Conservation (phyloP, 495 filamentous ascomycete species). For the Schizothecium vesticola region DNA sequence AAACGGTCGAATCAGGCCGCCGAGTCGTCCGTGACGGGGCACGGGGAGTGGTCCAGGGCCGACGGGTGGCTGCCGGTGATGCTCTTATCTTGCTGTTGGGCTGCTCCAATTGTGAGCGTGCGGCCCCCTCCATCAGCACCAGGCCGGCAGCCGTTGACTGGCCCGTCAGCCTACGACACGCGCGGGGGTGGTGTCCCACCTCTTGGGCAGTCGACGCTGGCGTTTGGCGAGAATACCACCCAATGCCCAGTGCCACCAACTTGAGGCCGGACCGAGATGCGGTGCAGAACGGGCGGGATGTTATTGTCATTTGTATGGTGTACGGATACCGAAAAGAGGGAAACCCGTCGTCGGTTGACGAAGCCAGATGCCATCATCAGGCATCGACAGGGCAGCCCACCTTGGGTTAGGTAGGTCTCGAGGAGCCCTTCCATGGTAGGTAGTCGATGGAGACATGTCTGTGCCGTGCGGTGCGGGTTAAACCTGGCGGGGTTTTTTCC, state of each 20-base stretch:
- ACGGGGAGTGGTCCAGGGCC: background rate
- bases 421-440: background rate
- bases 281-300: background rate
- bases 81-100: conserved; percentile 15
- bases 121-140: background rate
- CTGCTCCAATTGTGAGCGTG: conserved; percentile 15
- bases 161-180: background rate
- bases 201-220: background rate
- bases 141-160: background rate
- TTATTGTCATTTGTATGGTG: background rate
- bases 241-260: background rate
- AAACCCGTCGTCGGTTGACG: background rate
- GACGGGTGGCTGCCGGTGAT: conserved; percentile 9
- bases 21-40: conserved; percentile 2
- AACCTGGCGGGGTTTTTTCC: background rate
- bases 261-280: background rate
- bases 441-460: background rate
- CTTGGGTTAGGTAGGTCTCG: background rate
- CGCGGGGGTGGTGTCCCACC: background rate
- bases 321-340: background rate
- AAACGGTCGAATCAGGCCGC: conserved; percentile 3
- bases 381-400: background rate
- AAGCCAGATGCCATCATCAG: background rate
- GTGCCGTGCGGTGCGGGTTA: background rate
- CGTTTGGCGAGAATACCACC: background rate